These are phyloP conservation scores for Rhododendron simsii DNA, from an alignment of 148 eudicot species.

Conservation along the genomic window DNA sequence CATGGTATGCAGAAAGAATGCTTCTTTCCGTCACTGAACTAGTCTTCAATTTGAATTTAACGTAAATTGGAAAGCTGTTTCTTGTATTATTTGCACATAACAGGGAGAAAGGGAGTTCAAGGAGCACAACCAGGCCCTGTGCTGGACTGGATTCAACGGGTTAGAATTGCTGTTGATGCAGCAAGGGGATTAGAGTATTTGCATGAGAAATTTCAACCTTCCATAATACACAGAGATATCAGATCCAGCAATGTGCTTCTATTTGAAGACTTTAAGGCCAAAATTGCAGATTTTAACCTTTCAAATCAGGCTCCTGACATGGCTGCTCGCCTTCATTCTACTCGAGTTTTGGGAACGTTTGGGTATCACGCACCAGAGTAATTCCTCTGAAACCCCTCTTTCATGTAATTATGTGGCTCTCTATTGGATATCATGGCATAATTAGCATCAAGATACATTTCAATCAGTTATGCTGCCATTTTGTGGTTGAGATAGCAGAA, in stretches of 20 bases:
- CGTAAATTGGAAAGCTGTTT: not conserved
- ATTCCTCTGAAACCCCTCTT: slow-evolving; percentile 4
- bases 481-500: not conserved
- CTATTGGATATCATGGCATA: not conserved
- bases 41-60: not conserved
- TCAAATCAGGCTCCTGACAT: slow-evolving; percentile 87
- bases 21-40: not conserved
- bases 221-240: slow-evolving; percentile 66
- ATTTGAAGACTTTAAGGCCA: slow-evolving; percentile 71
- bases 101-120: slow-evolving; percentile 85
- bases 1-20: slow-evolving; percentile 46
- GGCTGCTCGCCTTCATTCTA: slow-evolving; percentile 91
- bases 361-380: slow-evolving; percentile 98
- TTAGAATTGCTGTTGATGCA: slow-evolving; percentile 76
- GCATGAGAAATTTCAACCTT: slow-evolving; percentile 79
- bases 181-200: slow-evolving; percentile 83
- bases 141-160: slow-evolving; percentile 74
- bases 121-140: slow-evolving; percentile 95
- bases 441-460: not conserved
- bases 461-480: not conserved
- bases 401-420: not conserved
- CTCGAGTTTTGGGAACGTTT: slow-evolving; percentile 80
- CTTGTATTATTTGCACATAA: not conserved
- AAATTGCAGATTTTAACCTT: slow-evolving; percentile 81
- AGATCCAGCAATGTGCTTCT: slow-evolving; percentile 86